Conservation (phyloP, 805 yeast species). For the Barnettozyma botsteinii region DNA sequence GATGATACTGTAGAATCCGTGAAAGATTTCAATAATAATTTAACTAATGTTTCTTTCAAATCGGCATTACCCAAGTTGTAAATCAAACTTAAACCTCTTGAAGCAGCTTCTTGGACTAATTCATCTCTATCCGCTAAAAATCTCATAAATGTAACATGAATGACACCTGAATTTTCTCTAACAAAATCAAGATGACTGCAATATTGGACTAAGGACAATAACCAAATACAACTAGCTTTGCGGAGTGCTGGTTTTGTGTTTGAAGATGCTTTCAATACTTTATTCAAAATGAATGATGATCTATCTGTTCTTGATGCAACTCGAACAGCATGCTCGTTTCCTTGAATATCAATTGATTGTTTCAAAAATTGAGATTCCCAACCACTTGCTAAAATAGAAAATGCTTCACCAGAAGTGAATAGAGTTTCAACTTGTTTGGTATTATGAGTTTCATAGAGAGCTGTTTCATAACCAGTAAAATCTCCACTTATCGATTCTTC, state of each 20-base stretch:
- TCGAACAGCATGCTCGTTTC: conserved; percentile 2
- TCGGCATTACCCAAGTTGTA: conserved; percentile 71
- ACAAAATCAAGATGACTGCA: conserved; percentile 46
- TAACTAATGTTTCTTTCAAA: conserved; percentile 66
- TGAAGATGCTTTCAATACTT: conserved; percentile 46
- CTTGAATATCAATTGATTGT: conserved; percentile 49
- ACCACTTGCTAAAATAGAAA: conserved; percentile 65
- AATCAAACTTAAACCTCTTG: conserved; percentile 77
- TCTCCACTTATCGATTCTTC: conserved; percentile 24
- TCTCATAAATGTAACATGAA: conserved; percentile 71
- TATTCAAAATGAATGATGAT: conserved; percentile 34
- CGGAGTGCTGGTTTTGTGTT: conserved; percentile 70
- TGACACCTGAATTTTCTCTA: conserved; percentile 41
- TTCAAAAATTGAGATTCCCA: conserved; percentile 59
- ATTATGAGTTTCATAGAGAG: conserved; percentile 51
- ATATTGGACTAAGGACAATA: conserved; percentile 72
- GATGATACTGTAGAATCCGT: conserved; percentile 53
- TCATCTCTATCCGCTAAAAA: conserved; percentile 81
- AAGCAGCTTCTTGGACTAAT: conserved; percentile 85
- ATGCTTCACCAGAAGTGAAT: conserved; percentile 81
- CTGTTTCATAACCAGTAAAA: conserved; percentile 26
- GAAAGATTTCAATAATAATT: conserved; percentile 67
- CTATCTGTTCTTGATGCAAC: conserved; percentile 13
- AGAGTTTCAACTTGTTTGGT: conserved; percentile 72
- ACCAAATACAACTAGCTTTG: conserved; percentile 79